Conservation (phyloP, 2,329 filamentous ascomycete species). For the Epichloe sylvatica region DNA sequence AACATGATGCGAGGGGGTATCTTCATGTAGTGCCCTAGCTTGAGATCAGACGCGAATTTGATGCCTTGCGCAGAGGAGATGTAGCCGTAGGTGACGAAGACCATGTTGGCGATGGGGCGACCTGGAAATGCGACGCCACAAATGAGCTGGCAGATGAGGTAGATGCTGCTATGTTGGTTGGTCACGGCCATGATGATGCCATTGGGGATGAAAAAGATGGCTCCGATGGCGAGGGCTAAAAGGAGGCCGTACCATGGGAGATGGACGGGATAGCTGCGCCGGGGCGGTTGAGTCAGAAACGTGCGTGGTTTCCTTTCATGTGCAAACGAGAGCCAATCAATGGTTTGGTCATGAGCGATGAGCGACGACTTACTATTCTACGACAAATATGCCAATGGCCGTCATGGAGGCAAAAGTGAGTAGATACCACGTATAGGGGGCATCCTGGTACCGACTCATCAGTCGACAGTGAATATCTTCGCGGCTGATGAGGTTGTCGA, state of each 20-base stretch:
- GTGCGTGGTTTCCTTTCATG: too few species aligned
- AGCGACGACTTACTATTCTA: constrained; percentile 54
- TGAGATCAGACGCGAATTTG: constrained; percentile 77
- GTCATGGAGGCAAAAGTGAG: constrained; percentile 63
- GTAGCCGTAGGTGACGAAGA: constrained; percentile 84
- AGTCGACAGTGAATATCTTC: constrained; percentile 77
- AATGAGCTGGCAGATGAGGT: constrained; percentile 73
- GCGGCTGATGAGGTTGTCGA: constrained; percentile 46
- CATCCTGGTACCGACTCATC: constrained; percentile 72
- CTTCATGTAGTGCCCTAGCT: constrained; percentile 81
- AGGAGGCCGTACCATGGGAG: constrained; percentile 78
- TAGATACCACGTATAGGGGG: constrained; percentile 70
- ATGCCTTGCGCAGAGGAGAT: constrained; percentile 80
- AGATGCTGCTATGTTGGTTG: constrained; percentile 77
- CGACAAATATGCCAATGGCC: constrained; percentile 66
- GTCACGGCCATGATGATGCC: constrained; percentile 90
- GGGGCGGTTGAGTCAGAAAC: not conserved
- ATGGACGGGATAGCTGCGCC: constrained; percentile 55
- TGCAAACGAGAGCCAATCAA: too few species aligned
- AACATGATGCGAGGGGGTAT: constrained; percentile 74
- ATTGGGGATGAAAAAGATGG: constrained; percentile 75
- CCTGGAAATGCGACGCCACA: constrained; percentile 73
- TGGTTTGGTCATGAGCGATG: constrained; percentile 2
- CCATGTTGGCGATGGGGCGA: constrained; percentile 81
- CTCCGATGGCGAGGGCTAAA: constrained; percentile 63